A percentile compares a stretch with the other conserved stretches of the same genome.
Conservation (phyloP, 2,329 filamentous ascomycete species). For the Metarhizium guizhouense region DNA sequence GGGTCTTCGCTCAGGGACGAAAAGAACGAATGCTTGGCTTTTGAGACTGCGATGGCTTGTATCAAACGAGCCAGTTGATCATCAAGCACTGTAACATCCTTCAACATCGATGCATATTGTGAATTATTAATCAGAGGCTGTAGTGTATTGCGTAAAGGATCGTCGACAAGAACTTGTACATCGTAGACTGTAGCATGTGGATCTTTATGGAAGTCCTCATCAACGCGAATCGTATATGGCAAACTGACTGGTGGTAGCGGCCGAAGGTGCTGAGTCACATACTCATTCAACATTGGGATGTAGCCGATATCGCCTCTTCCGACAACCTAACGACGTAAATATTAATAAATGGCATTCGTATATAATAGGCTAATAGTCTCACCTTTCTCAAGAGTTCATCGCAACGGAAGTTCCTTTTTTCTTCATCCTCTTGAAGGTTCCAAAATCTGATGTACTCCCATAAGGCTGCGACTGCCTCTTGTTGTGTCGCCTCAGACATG, state of each 20-base stretch:
- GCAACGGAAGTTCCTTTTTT: conserved; percentile 86
- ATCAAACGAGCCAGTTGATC: conserved; percentile 78
- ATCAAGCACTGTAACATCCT: conserved; percentile 68
- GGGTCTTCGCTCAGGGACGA: conserved; percentile 71
- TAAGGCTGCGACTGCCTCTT: conserved; percentile 80
- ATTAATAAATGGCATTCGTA: background rate
- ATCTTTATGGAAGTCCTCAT: conserved; percentile 68
- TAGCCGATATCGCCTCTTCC: conserved; percentile 65
- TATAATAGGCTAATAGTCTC: conserved; percentile 18
- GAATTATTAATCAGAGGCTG: conserved; percentile 59
- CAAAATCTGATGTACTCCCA: conserved; percentile 91
- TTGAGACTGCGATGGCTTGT: conserved; percentile 74
- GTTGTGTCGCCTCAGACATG: conserved; percentile 75
- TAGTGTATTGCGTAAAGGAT: conserved; percentile 65
- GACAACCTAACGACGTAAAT: conserved; percentile 49
- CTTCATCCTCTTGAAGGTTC: conserved; percentile 86
- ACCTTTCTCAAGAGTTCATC: conserved; percentile 75
- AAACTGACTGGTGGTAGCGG: conserved; percentile 76
- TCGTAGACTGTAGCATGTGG: conserved; percentile 83
- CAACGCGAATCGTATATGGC: conserved; percentile 87
- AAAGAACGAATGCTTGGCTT: conserved; percentile 86
- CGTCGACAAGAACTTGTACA: conserved; percentile 73
- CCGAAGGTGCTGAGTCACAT: conserved; percentile 68
- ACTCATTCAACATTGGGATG: conserved; percentile 78
- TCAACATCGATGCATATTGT: conserved; percentile 61